Evolutionary conservation across 2,329 filamentous ascomycete species (phyloP).

Genomic region (Phyllosticta citriasiana): DNA sequence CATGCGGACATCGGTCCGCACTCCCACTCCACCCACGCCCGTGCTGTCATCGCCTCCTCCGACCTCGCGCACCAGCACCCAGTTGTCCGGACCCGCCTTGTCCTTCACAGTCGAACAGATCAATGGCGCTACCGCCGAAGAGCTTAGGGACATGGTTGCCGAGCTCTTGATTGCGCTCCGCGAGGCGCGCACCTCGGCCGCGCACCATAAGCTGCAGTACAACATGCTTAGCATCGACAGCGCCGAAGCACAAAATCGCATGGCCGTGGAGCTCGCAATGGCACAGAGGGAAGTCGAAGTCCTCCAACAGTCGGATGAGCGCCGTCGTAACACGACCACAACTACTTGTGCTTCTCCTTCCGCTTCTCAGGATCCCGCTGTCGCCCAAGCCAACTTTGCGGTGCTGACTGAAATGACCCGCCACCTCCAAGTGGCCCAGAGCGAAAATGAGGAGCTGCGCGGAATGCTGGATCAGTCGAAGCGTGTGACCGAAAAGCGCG

Average conservation of each 20-base stretch:
- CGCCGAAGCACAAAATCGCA: conserved; percentile 73
- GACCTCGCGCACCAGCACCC: conserved; percentile 21
- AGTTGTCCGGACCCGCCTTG: conserved; percentile 17
- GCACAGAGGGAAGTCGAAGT: conserved; percentile 81
- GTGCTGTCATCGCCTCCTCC: conserved; percentile 42
- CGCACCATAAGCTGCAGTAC: conserved; percentile 85
- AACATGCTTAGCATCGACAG: conserved; percentile 76
- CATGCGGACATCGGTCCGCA: conserved; percentile 29
- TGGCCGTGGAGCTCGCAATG: conserved; percentile 86
- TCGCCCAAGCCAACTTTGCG: conserved; percentile 46
- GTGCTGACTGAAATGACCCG: conserved; percentile 37
- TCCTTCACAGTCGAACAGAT: conserved; percentile 43
- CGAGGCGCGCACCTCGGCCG: conserved; percentile 69
- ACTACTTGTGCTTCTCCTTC: conserved; percentile 32
- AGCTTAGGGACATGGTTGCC: conserved; percentile 45
- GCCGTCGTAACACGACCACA: conserved; percentile 45
- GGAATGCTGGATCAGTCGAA: conserved; percentile 63
- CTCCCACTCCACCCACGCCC: conserved; percentile 42
- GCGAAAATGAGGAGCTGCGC: conserved; percentile 54
- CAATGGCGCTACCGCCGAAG: conserved; percentile 39
- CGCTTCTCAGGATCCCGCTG: conserved; percentile 40
- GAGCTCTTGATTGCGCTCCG: conserved; percentile 44
- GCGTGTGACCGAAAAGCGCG: conserved; percentile 66
- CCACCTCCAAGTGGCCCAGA: conserved; percentile 55
- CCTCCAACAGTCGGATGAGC: conserved; percentile 62